phyloP scores from a whole-genome alignment of 345 rosid genomes.

The Hypericum androsaemum region DNA sequence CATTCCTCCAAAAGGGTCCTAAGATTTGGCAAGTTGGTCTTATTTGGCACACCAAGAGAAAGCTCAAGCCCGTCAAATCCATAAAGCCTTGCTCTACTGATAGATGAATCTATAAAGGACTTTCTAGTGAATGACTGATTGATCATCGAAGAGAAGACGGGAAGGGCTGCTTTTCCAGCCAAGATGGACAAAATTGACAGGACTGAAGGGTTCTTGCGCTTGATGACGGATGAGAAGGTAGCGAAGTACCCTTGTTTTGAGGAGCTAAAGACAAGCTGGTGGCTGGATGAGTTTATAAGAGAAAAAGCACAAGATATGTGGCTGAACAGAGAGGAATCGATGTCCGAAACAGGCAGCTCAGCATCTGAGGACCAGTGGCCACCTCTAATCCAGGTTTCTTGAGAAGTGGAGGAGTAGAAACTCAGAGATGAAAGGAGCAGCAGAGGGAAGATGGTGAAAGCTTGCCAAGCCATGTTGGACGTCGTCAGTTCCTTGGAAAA shows the following conservation, averaged over 20 bases:
- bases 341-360: neutral
- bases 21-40: conserved; percentile 13
- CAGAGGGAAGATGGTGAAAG: too few relatives aligned
- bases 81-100: neutral
- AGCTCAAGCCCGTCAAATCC: conserved; percentile 27
- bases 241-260: conserved; percentile 11
- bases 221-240: conserved; percentile 12
- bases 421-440: neutral
- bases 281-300: neutral
- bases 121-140: neutral
- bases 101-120: neutral
- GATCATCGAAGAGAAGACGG: conserved; percentile 8
- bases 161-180: neutral
- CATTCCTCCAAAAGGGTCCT: conserved; percentile 25
- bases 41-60: conserved; percentile 7
- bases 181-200: conserved; percentile 11
- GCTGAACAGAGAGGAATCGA: neutral
- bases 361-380: neutral
- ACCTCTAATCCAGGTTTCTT: neutral
- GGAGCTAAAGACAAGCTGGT: conserved; percentile 4
- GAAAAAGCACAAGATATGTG: neutral
- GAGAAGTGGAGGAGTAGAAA: neutral
- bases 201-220: conserved; percentile 13
- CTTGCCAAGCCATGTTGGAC: too few relatives aligned
- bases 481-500: too few relatives aligned